Conservation (phyloP, 148 eudicot genomes). For the Nepenthes mirabilis region DNA sequence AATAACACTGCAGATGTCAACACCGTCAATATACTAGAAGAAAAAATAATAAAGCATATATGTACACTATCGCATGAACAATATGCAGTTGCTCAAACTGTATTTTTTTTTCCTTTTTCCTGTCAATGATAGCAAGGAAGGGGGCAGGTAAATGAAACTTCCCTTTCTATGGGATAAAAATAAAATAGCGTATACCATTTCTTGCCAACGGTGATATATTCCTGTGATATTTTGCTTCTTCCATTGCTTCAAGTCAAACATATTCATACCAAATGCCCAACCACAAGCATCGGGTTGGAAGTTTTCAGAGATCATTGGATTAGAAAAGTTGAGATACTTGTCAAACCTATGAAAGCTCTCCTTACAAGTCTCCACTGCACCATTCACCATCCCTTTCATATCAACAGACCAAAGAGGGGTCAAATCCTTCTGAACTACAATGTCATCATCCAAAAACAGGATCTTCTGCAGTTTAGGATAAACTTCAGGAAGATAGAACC, state of each 20-base stretch:
- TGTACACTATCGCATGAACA: neutral
- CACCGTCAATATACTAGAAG: neutral
- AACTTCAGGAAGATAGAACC: slow-evolving; percentile 76
- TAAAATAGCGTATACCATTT: slow-evolving; percentile 37
- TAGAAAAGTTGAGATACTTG: slow-evolving; percentile 81
- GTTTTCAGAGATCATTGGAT: slow-evolving; percentile 74
- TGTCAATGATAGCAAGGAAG: neutral
- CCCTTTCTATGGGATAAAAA: no score
- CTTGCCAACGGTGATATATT: slow-evolving; percentile 95
- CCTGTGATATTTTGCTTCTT: slow-evolving; percentile 85
- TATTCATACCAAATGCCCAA: slow-evolving; percentile 99
- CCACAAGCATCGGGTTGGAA: slow-evolving; percentile 95
- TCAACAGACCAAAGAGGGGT: slow-evolving; percentile 63
- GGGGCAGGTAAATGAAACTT: no score
- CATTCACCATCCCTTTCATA: slow-evolving; percentile 77
- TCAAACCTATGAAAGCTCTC: slow-evolving; percentile 86
- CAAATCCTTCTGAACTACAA: slow-evolving; percentile 74
- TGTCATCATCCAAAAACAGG: slow-evolving; percentile 73
- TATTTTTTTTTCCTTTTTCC: neutral
- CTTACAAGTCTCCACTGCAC: slow-evolving; percentile 93
- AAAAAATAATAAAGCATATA: neutral
- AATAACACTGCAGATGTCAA: no score
- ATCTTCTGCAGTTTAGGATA: slow-evolving; percentile 73
- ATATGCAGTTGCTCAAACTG: no score
- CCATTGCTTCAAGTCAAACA: slow-evolving; percentile 93